These are phyloP conservation scores for Geotrichum restrictum DNA, from an alignment of 1,139 yeast species.

Conservation along the genomic window DNA sequence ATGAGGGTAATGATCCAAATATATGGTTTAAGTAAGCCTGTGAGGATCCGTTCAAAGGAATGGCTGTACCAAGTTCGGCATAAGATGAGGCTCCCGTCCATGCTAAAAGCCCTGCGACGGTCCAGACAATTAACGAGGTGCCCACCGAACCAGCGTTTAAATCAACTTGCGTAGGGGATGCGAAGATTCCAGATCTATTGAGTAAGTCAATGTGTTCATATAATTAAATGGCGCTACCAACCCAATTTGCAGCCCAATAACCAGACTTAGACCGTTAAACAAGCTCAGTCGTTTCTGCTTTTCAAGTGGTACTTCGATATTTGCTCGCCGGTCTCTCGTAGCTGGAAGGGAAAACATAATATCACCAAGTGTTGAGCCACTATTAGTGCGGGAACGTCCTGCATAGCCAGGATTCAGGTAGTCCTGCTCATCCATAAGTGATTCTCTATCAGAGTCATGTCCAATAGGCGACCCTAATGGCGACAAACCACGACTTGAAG, in stretches of 20 bases:
- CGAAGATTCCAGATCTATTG: conserved; percentile 41
- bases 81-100: conserved; percentile 47
- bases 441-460: conserved; percentile 14
- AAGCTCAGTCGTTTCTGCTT: conserved; percentile 38
- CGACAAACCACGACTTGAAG: conserved; percentile 32
- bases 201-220: background rate
- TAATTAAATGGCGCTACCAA: background rate
- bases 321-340: conserved; percentile 28
- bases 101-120: conserved; percentile 41
- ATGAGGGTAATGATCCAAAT: conserved; percentile 42
- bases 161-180: conserved; percentile 43
- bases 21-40: conserved; percentile 42
- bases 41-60: conserved; percentile 44
- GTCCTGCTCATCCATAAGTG: conserved; percentile 17
- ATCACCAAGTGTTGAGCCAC: conserved; percentile 34
- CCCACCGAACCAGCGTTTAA: conserved; percentile 42
- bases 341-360: conserved; percentile 35
- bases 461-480: conserved; percentile 22
- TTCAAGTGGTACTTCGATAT: conserved; percentile 33
- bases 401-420: conserved; percentile 10
- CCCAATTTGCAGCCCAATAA: conserved; percentile 44
- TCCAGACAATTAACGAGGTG: conserved; percentile 41
- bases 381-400: conserved; percentile 24
- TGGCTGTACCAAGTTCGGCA: conserved; percentile 43
- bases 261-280: conserved; percentile 42